Evolutionary conservation across 2,329 filamentous ascomycete species (phyloP).

Genomic region (Diaporthe longicolla): DNA sequence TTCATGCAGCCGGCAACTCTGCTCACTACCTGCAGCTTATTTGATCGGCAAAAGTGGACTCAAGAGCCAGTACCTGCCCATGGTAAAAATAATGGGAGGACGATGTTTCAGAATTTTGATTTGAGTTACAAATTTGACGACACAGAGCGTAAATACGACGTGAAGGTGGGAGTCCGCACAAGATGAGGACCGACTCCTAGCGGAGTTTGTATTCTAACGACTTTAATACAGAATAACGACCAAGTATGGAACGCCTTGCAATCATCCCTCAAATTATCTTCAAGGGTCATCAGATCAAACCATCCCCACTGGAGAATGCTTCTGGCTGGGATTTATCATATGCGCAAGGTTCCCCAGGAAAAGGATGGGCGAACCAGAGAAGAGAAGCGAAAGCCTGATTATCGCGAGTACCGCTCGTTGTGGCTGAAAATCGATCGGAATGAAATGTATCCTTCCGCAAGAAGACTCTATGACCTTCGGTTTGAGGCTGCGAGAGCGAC

Average conservation of each 20-base stretch:
- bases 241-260: background rate
- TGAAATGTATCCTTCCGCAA: slow-evolving; percentile 7
- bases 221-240: background rate
- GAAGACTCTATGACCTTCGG: background rate
- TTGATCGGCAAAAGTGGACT: background rate
- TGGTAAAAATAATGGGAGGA: background rate
- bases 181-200: fast-evolving
- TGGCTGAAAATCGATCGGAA: background rate
- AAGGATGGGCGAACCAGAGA: slow-evolving; percentile 1
- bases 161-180: background rate
- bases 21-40: background rate
- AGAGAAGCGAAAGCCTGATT: background rate
- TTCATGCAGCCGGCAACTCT: background rate
- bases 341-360: slow-evolving; percentile 7
- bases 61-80: background rate
- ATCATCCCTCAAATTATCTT: background rate
- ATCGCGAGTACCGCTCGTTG: slow-evolving; percentile 14
- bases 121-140: background rate
- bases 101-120: background rate
- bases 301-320: slow-evolving; percentile 23
- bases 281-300: slow-evolving; percentile 8
- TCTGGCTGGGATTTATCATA: background rate
- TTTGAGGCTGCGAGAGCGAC: slow-evolving; percentile 21
- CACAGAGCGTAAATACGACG: background rate
- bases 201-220: background rate